Percentiles rank a stretch among this genome's conserved stretches.
phyloP scores from a whole-genome alignment of 495 filamentous ascomycete genomes.

The Talaromyces wortmannii region DNA sequence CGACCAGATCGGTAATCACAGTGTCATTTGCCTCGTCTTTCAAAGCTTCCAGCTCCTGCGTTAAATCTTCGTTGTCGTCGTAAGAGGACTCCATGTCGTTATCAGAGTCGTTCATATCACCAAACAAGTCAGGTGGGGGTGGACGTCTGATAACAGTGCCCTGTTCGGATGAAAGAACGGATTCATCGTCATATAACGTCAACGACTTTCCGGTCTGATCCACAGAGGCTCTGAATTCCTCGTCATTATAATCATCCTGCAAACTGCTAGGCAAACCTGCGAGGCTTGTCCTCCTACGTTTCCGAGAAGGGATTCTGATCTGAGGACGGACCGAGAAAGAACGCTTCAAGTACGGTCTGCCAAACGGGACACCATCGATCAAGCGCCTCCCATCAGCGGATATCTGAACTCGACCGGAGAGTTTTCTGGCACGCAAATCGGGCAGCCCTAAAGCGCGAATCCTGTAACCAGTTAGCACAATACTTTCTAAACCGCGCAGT shows the following conservation, averaged over 20 bases:
- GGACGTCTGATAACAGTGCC: conserved; percentile 34
- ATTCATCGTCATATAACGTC: neutral
- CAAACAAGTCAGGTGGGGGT: conserved; percentile 7
- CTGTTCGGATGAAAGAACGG: conserved; percentile 10
- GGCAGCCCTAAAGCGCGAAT: conserved; percentile 73
- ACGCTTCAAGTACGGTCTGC: conserved; percentile 58
- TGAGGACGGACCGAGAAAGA: conserved; percentile 52
- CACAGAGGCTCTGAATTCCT: neutral
- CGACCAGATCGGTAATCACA: conserved; percentile 9
- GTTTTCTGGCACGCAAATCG: conserved; percentile 65
- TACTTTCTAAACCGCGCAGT: neutral
- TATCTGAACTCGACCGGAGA: conserved; percentile 82
- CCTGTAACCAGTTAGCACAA: conserved; percentile 31
- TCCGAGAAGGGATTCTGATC: conserved; percentile 69
- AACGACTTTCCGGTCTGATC: neutral
- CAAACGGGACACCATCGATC: conserved; percentile 85
- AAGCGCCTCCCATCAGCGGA: conserved; percentile 73
- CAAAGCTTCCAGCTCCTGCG: conserved; percentile 35
- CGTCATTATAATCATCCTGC: conserved; percentile 20
- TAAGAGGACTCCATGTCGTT: conserved; percentile 32
- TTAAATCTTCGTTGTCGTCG: conserved; percentile 30
- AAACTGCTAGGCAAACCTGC: conserved; percentile 23
- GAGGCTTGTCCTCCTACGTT: conserved; percentile 52
- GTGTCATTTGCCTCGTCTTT: conserved; percentile 33
- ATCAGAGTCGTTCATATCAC: conserved; percentile 19